Base-by-base conservation (phyloP, 148 eudicot genomes). In the Fagopyrum tataricum region DNA sequence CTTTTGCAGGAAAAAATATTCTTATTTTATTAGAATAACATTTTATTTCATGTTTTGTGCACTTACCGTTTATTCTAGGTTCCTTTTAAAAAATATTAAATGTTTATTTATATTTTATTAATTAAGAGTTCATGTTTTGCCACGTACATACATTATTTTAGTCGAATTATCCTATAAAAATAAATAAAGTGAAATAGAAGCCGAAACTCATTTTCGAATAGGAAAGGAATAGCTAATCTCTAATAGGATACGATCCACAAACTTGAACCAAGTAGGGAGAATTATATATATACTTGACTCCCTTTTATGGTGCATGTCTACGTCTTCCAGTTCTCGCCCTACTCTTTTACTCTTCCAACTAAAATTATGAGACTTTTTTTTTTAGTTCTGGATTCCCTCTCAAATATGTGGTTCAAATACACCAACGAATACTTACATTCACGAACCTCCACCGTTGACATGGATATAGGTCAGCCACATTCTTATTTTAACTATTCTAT, bases 311-410 rank as follows among this genome's bases (percentile, higher is more conserved):
- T 52, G 21, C 2, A 7, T 52, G 56, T n/a, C 56, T 4, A 48
- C 52, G 2, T 48, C 52, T 48, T 48, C 17, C 12, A 48, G 4
- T 13, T 48, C 13, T 48, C 15, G 37, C 2, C 24, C 21, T 53
- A 18, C 9, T n/a, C 15, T 23, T 58, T 58, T 58, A 21, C 21
- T 8, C 37, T 58, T 58, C 23, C 64, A 20, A 23, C 64, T 7
- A 9, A 23, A 58, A 31, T 46, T 6, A 6, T 46, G 49, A 46
- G 49, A 46, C 7, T 11, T 9, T 13, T 56, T 23, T 23, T 20
- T 53, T 53, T 24, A 53, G 59, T 53, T 53, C 23, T n/a, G 24
- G 59, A 53, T 53, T 53, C 59, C 59, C 59, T 53, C 59, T 6
- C 59, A 17, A 56, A 58, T 14, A 23, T 58, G 64, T 58, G 64